Evolutionary conservation across 2,329 filamentous ascomycete genomes (phyloP).

Genomic region (Sporothrix brasiliensis): DNA sequence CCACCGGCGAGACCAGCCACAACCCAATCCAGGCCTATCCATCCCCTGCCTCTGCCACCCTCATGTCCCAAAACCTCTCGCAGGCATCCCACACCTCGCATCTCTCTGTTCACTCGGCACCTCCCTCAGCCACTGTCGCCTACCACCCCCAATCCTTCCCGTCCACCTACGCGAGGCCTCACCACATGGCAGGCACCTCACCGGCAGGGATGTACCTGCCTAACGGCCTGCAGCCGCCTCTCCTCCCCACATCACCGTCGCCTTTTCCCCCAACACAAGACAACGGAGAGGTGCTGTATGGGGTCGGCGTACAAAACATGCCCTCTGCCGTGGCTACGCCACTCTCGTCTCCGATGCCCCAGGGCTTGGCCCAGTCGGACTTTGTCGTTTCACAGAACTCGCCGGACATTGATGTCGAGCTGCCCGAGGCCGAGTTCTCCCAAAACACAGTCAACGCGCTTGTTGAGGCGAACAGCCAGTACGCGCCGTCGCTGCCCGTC

Average conservation of each 20-base stretch:
- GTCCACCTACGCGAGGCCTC: background rate
- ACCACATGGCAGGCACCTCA: background rate
- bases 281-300: background rate
- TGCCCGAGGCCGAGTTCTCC: slow-evolving; percentile 5
- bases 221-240: background rate
- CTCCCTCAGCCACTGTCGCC: slow-evolving; percentile 3
- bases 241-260: background rate
- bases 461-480: slow-evolving; percentile 2
- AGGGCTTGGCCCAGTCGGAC: background rate
- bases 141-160: background rate
- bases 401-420: background rate
- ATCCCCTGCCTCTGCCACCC: slow-evolving; percentile 4
- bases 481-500: background rate
- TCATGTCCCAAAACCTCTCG: background rate
- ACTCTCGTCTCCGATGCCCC: background rate
- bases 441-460: background rate
- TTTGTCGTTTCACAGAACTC: background rate
- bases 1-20: slow-evolving; percentile 8
- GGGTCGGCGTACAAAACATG: slow-evolving; percentile 19
- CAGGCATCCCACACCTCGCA: slow-evolving; percentile 1
- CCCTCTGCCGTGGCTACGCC: background rate
- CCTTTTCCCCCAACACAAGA: background rate
- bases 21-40: background rate
- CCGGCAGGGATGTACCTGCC: background rate
- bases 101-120: background rate